Base-by-base conservation (phyloP, 768 basidiomycete species). In the Lactifluus hygrophoroides region DNA sequence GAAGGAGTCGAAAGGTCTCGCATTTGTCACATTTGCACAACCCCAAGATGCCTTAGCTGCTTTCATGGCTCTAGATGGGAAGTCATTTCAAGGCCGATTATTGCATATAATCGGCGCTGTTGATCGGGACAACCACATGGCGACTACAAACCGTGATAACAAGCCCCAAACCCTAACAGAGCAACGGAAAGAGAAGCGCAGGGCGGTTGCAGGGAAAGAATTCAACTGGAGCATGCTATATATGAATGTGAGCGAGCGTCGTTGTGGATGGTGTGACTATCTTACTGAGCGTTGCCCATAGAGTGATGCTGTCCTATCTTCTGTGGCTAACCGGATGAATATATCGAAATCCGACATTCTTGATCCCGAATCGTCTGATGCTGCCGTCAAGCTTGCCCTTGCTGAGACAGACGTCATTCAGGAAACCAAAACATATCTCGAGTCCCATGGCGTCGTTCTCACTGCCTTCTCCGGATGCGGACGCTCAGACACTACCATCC, bases 361-460 rank as follows among this genome's bases (percentile, higher is more conserved):
- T 55, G 90, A 91, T 68, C 84, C 91, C 0, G 88, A 92, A 58
- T 83, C 83, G 1, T 81, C 82, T 34, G 86, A 85, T 61, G 82
- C 89, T 0, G 94, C 95, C 2, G 93, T 97, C 57, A 96, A 94
- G 69, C 84, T 98, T 38, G 95, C 96, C 0, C 76, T 98, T 38
- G 95, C 96, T 0, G 96, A 99, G 71, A 96, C 96, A 17, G 90
- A 94, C 65, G 84, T 98, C 70, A 94, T 99, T 57, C 82, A 89
- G 59, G 95, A 98, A 70, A 98, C 94, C 1, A 96, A 95, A 68
- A 72, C 84, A 0, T 96, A 90, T 70, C 81, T 97, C 17, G 90
- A 94, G 67, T 77, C 80, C 3, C 82, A 88, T 56, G 87, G 87
- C 16, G 83, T 89, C 56, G 68, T 83, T 19, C 71, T 88, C 1